Evolutionary conservation across 768 basidiomycete species (phyloP).

Genomic region (Suillus weaverae): DNA sequence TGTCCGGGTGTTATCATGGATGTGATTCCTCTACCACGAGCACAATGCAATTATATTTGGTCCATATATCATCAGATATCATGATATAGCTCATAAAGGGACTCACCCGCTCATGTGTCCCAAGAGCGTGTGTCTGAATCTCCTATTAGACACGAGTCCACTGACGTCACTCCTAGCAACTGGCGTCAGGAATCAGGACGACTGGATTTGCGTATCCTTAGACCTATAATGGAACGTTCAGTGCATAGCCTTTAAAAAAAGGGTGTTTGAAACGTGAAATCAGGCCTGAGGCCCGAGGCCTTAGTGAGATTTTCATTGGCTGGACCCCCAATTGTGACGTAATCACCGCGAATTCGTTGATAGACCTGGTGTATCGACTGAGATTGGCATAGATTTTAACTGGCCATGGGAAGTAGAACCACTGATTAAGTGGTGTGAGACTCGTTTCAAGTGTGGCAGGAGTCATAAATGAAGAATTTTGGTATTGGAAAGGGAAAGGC

Average conservation of each 20-base stretch:
- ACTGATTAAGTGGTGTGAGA: not conserved
- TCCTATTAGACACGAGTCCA: not conserved
- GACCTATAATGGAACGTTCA: not conserved
- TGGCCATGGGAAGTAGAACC: not conserved
- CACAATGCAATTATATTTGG: not conserved
- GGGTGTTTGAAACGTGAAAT: not conserved
- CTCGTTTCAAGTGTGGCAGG: not conserved
- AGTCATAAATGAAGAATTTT: not conserved
- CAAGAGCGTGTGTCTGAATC: not conserved
- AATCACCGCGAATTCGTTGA: not conserved
- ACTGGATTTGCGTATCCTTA: not conserved
- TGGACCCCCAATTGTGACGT: not conserved
- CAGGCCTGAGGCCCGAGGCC: not conserved
- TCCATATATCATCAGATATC: not conserved
- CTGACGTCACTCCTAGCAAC: not conserved
- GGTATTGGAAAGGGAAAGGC: not conserved
- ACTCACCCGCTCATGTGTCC: not conserved
- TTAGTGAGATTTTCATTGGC: no score
- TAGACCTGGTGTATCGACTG: not conserved
- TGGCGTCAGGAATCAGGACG: not conserved
- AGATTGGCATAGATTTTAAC: not conserved
- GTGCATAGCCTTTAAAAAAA: not conserved
- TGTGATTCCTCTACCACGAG: not conserved
- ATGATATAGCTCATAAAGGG: not conserved
- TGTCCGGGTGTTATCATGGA: constrained; percentile 3